A percentile compares a stretch with the other conserved stretches of the same genome.
phyloP scores from a whole-genome alignment of 148 eudicot species.

The Chenopodium quinoa region DNA sequence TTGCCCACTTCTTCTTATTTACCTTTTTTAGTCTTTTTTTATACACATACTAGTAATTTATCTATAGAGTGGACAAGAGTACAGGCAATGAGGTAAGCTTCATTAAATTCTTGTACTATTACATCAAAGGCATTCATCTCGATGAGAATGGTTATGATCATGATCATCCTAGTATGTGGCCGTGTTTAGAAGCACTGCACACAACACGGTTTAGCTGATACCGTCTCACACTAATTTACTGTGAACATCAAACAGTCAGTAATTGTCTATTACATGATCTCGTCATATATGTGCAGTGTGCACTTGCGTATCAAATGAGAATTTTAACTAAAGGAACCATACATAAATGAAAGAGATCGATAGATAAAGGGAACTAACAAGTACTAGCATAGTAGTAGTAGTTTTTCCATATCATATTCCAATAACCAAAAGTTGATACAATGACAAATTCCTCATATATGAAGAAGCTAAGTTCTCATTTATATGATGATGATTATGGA shows the following conservation, averaged over 20 bases:
- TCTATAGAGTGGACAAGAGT: not conserved
- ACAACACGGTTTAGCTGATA: too few species aligned
- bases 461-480: not conserved
- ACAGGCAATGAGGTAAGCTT: not conserved
- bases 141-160: not conserved
- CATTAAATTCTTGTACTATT: not conserved
- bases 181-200: too few species aligned
- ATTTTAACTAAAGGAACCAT: not conserved
- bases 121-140: not conserved
- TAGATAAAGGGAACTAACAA: not conserved
- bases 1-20: slow-evolving; percentile 4
- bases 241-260: too few species aligned
- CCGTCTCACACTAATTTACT: too few species aligned
- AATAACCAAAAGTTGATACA: slow-evolving; percentile 5
- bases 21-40: slow-evolving; percentile 1
- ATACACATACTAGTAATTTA: not conserved
- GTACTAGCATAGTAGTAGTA: not conserved
- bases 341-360: not conserved
- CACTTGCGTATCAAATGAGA: not conserved
- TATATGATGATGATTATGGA: not conserved
- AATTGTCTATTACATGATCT: too few species aligned
- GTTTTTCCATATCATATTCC: not conserved
- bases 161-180: too few species aligned
- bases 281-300: too few species aligned
- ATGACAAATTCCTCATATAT: slow-evolving; percentile 4